Conservation (phyloP, 768 basidiomycete species). For the Phaeotremella skinneri region DNA sequence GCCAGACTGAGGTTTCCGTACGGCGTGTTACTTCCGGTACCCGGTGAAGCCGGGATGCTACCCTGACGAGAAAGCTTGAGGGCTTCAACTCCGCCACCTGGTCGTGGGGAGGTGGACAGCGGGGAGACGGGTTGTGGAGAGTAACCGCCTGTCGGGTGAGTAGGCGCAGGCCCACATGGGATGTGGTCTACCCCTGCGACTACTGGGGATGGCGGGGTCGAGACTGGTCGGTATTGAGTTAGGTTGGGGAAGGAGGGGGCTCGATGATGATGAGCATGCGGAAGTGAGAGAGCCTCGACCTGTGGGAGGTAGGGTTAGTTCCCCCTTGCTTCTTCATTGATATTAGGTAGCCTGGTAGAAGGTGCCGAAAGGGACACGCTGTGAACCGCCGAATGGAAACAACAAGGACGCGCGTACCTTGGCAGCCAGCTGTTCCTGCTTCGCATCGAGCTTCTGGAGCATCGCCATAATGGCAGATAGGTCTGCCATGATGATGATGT, state of each 20-base stretch:
- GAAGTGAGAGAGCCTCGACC: conserved; percentile 22
- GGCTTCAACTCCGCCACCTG: conserved; percentile 28
- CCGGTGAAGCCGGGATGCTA: conserved; percentile 7
- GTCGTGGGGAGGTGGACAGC: not conserved
- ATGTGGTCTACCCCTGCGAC: conserved; percentile 18
- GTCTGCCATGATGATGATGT: conserved; percentile 21
- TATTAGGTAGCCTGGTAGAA: too few species aligned
- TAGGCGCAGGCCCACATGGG: conserved; percentile 16
- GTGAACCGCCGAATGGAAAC: not conserved
- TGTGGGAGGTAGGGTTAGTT: conserved; percentile 3
- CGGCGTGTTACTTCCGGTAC: conserved; percentile 18
- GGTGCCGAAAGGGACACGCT: not conserved
- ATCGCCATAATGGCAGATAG: conserved; percentile 24
- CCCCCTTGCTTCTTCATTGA: not conserved
- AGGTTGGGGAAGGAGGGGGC: conserved; percentile 11
- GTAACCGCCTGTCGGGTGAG: not conserved
- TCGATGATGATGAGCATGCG: conserved; percentile 8
- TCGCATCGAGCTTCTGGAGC: conserved; percentile 28
- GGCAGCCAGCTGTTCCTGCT: conserved; percentile 28
- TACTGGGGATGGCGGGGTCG: conserved; percentile 18
- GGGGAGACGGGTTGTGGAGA: conserved; percentile 7
- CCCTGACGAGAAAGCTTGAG: conserved; percentile 11
- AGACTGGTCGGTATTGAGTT: conserved; percentile 11
- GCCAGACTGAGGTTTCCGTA: conserved; percentile 34
- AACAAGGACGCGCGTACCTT: conserved; percentile 16